Conservation (phyloP, 345 rosid species). For the Murraya koenigii region DNA sequence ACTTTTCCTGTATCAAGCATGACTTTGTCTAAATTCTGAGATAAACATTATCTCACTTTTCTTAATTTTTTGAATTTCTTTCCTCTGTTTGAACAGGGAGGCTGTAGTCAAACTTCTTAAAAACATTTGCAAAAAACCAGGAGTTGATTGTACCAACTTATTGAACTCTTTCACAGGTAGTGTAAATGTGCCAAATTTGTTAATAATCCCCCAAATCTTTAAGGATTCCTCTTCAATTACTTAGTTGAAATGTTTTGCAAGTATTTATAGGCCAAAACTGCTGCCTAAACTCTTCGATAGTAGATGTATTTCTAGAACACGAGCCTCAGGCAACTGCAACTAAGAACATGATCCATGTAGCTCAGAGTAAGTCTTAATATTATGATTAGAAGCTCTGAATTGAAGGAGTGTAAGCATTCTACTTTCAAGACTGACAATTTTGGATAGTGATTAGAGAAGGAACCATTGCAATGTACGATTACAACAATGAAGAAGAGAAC, state of each 20-base stretch:
- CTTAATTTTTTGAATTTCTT: neutral
- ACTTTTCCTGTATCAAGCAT: neutral
- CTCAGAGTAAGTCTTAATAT: slow-evolving; percentile 43
- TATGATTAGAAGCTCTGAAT: neutral
- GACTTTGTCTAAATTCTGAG: neutral
- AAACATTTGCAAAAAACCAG: slow-evolving; percentile 32
- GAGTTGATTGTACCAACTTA: slow-evolving; percentile 43
- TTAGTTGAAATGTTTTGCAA: neutral
- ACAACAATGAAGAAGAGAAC: slow-evolving; percentile 35
- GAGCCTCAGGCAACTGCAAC: slow-evolving; percentile 52
- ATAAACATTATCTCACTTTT: no score
- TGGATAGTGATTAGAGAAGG: slow-evolving; percentile 44
- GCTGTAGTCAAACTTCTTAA: slow-evolving; percentile 31
- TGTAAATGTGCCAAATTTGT: neutral
- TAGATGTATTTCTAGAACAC: slow-evolving; percentile 38
- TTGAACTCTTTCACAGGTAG: slow-evolving; percentile 51
- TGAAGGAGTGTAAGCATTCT: neutral
- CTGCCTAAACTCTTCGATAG: slow-evolving; percentile 44
- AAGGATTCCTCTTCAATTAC: neutral
- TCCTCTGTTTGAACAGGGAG: slow-evolving; percentile 25
- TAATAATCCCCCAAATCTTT: neutral
- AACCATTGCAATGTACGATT: slow-evolving; percentile 39
- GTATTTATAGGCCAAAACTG: slow-evolving; percentile 50
- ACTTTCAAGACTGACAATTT: neutral
- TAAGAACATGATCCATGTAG: slow-evolving; percentile 57